Evolutionary conservation across 2,329 filamentous ascomycete species (phyloP).

Genomic region (Arthrobotrys sinensis): DNA sequence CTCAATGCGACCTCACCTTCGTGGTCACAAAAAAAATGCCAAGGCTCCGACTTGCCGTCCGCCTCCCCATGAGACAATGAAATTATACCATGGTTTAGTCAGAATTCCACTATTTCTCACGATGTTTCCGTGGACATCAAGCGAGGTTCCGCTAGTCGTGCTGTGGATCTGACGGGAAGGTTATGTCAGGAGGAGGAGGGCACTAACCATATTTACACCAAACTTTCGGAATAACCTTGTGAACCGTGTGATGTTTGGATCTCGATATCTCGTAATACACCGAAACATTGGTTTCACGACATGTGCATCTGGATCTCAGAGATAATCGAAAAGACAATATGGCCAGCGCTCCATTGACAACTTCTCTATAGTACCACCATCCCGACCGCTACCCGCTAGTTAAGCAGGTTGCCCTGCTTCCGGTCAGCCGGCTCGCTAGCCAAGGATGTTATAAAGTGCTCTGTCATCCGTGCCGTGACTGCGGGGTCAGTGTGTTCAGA

Average conservation of each 20-base stretch:
- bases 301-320: neutral
- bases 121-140: neutral
- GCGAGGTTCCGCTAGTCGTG: neutral
- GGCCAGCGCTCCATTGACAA: neutral
- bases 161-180: neutral
- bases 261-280: slow-evolving; percentile 23
- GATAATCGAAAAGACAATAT: neutral
- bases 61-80: slow-evolving; percentile 7
- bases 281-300: neutral
- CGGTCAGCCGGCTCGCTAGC: neutral
- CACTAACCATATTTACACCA: slow-evolving; percentile 13
- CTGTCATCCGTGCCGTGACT: too few species aligned
- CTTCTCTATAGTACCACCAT: neutral
- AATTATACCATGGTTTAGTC: neutral
- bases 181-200: neutral
- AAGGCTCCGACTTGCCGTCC: slow-evolving; percentile 49
- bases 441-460: too few species aligned
- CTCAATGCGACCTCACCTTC: slow-evolving; percentile 1
- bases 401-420: neutral
- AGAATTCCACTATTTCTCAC: slow-evolving; percentile 1
- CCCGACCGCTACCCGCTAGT: neutral
- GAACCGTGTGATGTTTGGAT: slow-evolving; percentile 5
- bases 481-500: too few species aligned
- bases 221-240: slow-evolving; percentile 30
- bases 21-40: slow-evolving; percentile 3